phyloP scores from a whole-genome alignment of 306 rosid species.

The Trifolium subterraneum region DNA sequence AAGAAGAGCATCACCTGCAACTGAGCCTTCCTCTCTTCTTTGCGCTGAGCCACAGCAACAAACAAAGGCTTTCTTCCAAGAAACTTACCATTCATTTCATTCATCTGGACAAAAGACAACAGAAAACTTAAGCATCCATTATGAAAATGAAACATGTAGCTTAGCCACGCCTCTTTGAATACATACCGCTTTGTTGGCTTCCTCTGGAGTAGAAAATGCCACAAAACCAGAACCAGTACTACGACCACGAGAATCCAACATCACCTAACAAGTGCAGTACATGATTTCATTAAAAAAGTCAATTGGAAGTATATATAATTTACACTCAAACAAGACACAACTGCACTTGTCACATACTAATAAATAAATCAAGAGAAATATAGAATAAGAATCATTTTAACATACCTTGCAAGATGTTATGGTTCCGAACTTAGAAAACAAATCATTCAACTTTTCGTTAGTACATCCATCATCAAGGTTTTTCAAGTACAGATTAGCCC shows the following conservation, averaged over 20 bases:
- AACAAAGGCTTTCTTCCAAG: slow-evolving; percentile 75
- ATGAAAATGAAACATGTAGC: neutral
- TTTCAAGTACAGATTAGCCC: slow-evolving; percentile 81
- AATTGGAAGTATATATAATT: neutral
- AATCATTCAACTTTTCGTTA: slow-evolving; percentile 76
- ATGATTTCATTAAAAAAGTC: slow-evolving; percentile 10
- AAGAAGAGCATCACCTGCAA: slow-evolving; percentile 60
- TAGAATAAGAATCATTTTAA: neutral
- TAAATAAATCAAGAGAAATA: neutral
- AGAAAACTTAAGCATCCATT: neutral
- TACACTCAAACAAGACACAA: neutral
- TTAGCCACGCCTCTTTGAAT: neutral
- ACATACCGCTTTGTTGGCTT: slow-evolving; percentile 80
- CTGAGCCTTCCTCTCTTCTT: slow-evolving; percentile 76
- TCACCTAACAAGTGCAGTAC: slow-evolving; percentile 38
- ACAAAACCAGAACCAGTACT: slow-evolving; percentile 80
- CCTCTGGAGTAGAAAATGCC: slow-evolving; percentile 80
- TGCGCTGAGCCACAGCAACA: slow-evolving; percentile 89
- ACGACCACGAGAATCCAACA: slow-evolving; percentile 23
- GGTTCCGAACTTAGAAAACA: slow-evolving; percentile 83
- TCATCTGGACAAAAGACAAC: slow-evolving; percentile 51
- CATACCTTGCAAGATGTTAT: slow-evolving; percentile 85
- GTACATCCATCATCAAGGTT: slow-evolving; percentile 72
- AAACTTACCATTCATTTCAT: slow-evolving; percentile 82
- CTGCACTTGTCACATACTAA: neutral